Conservation (phyloP, 441 rosid species). For the Pelargonium myrrhifolium region DNA sequence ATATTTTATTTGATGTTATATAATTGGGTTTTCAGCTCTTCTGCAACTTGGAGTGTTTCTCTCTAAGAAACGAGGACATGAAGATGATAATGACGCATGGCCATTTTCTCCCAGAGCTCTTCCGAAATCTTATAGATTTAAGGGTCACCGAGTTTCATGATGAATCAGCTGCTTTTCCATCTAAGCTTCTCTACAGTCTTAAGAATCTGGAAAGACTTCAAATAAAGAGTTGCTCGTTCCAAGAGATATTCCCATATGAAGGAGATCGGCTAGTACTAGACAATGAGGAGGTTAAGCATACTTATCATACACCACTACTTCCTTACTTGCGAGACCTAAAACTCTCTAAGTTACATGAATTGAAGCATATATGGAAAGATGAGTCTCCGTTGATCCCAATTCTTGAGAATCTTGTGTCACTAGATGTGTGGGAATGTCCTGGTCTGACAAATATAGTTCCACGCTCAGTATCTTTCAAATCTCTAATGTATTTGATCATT, state of each 20-base stretch:
- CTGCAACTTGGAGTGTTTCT: neutral
- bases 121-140: neutral
- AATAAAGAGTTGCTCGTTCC: neutral
- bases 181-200: neutral
- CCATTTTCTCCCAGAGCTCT: neutral
- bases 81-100: neutral
- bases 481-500: conserved; percentile 18
- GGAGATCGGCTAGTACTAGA: neutral
- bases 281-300: neutral
- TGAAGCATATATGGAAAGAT: neutral
- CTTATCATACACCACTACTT: neutral
- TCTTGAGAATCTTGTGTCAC: neutral
- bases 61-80: neutral
- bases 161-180: neutral
- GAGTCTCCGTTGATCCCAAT: neutral
- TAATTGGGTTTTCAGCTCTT: neutral
- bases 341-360: neutral
- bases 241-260: neutral
- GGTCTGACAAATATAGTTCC: conserved; percentile 17
- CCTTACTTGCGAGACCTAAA: neutral
- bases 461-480: conserved; percentile 11
- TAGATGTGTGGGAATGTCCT: conserved; percentile 3
- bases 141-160: neutral
- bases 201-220: neutral
- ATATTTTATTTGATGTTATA: neutral